phyloP scores from a whole-genome alignment of 202 grass and related monocot genomes.

The Carex arenaria region DNA sequence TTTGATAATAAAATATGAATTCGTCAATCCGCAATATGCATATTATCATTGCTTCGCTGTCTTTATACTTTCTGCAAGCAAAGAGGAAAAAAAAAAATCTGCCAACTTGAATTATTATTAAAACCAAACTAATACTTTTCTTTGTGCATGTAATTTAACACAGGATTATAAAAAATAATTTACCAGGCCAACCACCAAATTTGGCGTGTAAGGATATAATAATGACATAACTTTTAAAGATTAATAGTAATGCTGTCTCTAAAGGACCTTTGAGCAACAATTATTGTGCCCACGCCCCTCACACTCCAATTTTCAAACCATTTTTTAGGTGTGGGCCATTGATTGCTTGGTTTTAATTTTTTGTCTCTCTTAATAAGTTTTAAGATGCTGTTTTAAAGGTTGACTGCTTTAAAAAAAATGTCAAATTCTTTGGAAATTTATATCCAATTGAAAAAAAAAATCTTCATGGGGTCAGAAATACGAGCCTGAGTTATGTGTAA shows the following conservation, averaged over 20 bases:
- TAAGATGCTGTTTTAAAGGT: not conserved
- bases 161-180: not conserved
- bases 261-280: slow-evolving; percentile 4
- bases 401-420: not conserved
- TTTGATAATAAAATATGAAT: no score
- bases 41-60: not conserved
- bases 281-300: slow-evolving; percentile 2
- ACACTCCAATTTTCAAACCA: not conserved
- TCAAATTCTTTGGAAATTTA: not conserved
- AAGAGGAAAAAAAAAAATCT: not conserved
- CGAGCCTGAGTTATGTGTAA: not conserved
- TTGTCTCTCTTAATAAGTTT: not conserved
- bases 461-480: not conserved
- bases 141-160: slow-evolving; percentile 6
- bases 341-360: not conserved
- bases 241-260: not conserved
- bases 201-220: slow-evolving; percentile 13
- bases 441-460: not conserved
- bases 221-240: not conserved
- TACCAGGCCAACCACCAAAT: not conserved
- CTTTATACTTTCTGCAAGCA: not conserved
- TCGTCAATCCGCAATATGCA: no score
- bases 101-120: not conserved
- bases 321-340: not conserved
- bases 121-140: not conserved